phyloP scores from a whole-genome alignment of 495 filamentous ascomycete species.

The Daldinia vernicosa region DNA sequence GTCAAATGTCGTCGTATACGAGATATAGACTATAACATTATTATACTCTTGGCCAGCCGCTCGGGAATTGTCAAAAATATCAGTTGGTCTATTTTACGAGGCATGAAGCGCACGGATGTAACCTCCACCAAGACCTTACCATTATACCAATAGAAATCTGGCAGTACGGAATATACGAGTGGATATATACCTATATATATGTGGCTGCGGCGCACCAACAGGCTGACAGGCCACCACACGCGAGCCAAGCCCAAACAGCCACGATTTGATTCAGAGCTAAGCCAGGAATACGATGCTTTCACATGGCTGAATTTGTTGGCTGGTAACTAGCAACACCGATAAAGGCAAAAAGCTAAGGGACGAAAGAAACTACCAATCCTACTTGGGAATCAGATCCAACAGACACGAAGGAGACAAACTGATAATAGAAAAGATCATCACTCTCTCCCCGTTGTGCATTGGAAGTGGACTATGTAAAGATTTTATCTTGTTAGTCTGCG shows the following conservation, averaged over 20 bases:
- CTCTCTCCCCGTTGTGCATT: background rate
- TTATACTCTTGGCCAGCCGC: background rate
- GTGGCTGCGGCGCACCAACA: background rate
- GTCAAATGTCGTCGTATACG: background rate
- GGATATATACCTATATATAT: background rate
- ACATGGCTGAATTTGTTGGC: slow-evolving; percentile 1
- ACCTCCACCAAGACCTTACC: background rate
- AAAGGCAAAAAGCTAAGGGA: background rate
- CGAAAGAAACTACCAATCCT: background rate
- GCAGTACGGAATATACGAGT: background rate
- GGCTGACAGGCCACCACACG: background rate
- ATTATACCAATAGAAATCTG: background rate
- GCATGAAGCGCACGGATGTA: background rate
- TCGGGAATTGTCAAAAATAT: background rate
- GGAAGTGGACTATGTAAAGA: background rate
- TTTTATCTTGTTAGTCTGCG: slow-evolving; percentile 5
- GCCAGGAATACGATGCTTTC: background rate
- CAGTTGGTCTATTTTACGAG: background rate
- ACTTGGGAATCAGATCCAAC: background rate
- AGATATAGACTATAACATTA: background rate
- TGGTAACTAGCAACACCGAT: background rate
- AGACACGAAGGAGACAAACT: slow-evolving; percentile 1
- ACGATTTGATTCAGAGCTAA: background rate
- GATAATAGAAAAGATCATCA: background rate
- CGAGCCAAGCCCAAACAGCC: background rate